Conservation (phyloP, 2,329 filamentous ascomycete genomes). For the Fusarium irregulare region DNA sequence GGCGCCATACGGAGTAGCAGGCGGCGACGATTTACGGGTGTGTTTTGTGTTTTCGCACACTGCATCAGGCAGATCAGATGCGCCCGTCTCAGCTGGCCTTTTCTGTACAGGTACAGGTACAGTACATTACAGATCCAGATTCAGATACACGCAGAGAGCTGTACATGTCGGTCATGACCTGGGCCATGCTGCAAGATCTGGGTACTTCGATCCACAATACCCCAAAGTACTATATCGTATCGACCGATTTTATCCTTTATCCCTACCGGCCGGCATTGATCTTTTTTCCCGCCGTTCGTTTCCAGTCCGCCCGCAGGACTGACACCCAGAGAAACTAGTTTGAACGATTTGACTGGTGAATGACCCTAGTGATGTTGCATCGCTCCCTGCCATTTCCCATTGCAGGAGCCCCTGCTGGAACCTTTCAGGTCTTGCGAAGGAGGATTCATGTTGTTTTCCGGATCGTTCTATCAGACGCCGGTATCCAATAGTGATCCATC, state of each 20-base stretch:
- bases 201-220: conserved; percentile 34
- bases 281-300: conserved; percentile 9
- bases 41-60: conserved; percentile 5
- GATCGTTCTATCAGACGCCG: conserved; percentile 5
- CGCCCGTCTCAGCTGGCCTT: conserved; percentile 12
- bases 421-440: conserved; percentile 11
- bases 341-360: conserved; percentile 39
- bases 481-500: conserved; percentile 4
- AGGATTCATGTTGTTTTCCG: conserved; percentile 22
- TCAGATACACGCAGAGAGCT: neutral
- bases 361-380: conserved; percentile 26
- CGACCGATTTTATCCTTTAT: conserved; percentile 22
- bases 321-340: conserved; percentile 40
- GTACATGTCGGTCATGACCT: conserved; percentile 23
- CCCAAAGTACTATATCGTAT: conserved; percentile 23
- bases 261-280: conserved; percentile 1
- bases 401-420: conserved; percentile 26
- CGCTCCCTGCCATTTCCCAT: conserved; percentile 28
- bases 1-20: neutral
- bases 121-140: conserved; percentile 1
- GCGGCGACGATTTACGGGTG: neutral
- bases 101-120: neutral
- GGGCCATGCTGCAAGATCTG: conserved; percentile 33
- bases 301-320: conserved; percentile 11
- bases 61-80: conserved; percentile 26